phyloP scores from a whole-genome alignment of 108 stramenopile species.

The Craspedostauros australis region DNA sequence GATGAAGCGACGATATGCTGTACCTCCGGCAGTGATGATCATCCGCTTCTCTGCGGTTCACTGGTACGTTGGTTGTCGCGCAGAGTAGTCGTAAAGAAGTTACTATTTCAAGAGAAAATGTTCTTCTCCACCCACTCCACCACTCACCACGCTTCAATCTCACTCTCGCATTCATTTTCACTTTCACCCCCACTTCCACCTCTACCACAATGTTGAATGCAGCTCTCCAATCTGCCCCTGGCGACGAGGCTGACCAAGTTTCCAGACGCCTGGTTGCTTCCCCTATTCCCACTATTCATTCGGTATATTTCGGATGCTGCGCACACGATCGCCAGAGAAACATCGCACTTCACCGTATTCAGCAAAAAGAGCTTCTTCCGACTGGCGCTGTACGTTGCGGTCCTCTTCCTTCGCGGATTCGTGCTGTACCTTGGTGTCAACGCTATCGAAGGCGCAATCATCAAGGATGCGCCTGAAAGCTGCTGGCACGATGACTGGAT shows the following conservation, averaged over 20 bases:
- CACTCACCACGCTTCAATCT: too few relatives aligned
- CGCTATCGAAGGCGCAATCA: constrained; percentile 45
- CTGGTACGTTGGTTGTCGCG: too few relatives aligned
- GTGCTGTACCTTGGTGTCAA: constrained; percentile 60
- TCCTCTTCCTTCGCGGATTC: constrained; percentile 62
- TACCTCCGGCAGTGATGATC: neutral
- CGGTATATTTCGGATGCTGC: too few relatives aligned
- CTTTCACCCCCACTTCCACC: too few relatives aligned
- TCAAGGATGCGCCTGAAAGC: constrained; percentile 13
- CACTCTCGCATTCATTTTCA: too few relatives aligned
- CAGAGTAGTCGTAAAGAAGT: too few relatives aligned
- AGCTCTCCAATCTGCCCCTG: constrained; percentile 35
- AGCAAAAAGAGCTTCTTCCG: too few relatives aligned
- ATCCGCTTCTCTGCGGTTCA: constrained; percentile 11
- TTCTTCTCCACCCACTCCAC: too few relatives aligned
- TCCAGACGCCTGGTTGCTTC: constrained; percentile 75
- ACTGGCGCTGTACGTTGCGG: constrained; percentile 45
- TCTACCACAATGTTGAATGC: constrained; percentile 5
- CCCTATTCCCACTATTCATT: constrained; percentile 68
- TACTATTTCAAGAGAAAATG: too few relatives aligned
- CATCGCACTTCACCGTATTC: too few relatives aligned
- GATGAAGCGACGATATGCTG: constrained; percentile 49
- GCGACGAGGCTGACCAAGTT: constrained; percentile 45
- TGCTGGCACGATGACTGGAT: constrained; percentile 68
- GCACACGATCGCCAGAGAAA: too few relatives aligned